Conservation (phyloP, 225 moss, liverwort and hornwort genomes). For the Asterella californica region DNA sequence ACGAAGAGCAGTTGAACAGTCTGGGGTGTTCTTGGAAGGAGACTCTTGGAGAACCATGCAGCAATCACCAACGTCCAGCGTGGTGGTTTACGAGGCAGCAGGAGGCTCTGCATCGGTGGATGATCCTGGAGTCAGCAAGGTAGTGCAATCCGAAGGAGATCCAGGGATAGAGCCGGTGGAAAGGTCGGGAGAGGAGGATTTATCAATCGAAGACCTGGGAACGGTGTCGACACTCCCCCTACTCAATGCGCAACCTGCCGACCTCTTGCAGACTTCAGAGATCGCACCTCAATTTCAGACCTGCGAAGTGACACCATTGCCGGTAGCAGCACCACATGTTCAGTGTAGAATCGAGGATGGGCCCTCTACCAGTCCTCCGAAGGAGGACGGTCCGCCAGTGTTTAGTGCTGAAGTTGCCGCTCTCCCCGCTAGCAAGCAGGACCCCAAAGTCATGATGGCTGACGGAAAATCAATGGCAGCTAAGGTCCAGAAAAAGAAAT, state of each 20-base stretch:
- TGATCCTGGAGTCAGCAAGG: background rate
- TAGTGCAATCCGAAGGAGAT: background rate
- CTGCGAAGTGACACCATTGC: background rate
- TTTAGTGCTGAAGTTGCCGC: background rate
- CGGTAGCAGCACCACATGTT: background rate
- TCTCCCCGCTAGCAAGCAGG: background rate
- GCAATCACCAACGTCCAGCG: background rate
- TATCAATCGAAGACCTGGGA: background rate
- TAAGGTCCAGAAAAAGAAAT: constrained; percentile 16
- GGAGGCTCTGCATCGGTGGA: background rate
- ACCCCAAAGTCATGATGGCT: background rate
- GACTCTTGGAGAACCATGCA: constrained; percentile 7
- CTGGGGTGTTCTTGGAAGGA: background rate
- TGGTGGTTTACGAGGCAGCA: background rate
- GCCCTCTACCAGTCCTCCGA: background rate
- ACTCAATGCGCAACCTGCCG: background rate
- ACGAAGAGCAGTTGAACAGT: background rate
- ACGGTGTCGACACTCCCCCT: background rate
- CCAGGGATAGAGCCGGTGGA: background rate
- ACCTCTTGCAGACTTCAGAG: background rate
- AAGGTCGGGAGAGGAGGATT: background rate
- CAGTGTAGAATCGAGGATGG: background rate
- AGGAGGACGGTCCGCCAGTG: background rate
- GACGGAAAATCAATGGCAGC: background rate
- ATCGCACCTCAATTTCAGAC: background rate